phyloP scores from a whole-genome alignment of 2,329 filamentous ascomycete species.

The Ophiostoma triangulosporum region DNA sequence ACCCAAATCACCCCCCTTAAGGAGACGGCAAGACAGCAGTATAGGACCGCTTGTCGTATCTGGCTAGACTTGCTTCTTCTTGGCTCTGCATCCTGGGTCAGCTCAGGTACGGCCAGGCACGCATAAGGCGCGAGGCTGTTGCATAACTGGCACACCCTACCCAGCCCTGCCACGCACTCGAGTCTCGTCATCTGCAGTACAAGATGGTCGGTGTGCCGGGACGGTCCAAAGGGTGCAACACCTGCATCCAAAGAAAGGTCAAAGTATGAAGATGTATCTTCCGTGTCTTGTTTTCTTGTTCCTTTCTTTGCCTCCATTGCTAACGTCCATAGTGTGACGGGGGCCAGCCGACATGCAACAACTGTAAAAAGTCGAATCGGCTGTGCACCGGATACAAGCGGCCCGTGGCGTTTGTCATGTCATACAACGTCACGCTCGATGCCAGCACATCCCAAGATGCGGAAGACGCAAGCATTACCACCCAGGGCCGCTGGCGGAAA shows the following conservation, averaged over 20 bases:
- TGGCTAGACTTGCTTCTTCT: background rate
- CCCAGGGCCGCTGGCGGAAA: slow-evolving; percentile 12
- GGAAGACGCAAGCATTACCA: slow-evolving; percentile 3
- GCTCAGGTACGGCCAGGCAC: background rate
- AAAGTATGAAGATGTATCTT: slow-evolving; percentile 6
- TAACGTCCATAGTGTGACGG: slow-evolving; percentile 14
- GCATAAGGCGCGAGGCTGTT: background rate
- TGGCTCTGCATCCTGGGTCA: background rate
- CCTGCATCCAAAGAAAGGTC: slow-evolving; percentile 14
- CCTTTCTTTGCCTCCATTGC: background rate
- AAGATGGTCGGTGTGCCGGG: slow-evolving; percentile 16
- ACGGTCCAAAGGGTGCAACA: slow-evolving; percentile 15
- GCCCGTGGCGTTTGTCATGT: slow-evolving; percentile 13
- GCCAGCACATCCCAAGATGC: background rate
- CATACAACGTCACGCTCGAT: slow-evolving; percentile 4
- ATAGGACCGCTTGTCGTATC: background rate
- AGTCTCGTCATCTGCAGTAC: background rate
- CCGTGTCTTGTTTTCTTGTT: background rate
- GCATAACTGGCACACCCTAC: background rate
- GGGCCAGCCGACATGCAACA: slow-evolving; percentile 13
- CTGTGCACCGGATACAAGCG: slow-evolving; percentile 17
- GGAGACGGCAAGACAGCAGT: background rate
- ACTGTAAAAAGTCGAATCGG: slow-evolving; percentile 17
- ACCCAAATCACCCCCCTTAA: background rate
- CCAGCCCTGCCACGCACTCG: background rate